Evolutionary conservation across 2,329 filamentous ascomycete species (phyloP).

Genomic region (Monilinia fructigena): DNA sequence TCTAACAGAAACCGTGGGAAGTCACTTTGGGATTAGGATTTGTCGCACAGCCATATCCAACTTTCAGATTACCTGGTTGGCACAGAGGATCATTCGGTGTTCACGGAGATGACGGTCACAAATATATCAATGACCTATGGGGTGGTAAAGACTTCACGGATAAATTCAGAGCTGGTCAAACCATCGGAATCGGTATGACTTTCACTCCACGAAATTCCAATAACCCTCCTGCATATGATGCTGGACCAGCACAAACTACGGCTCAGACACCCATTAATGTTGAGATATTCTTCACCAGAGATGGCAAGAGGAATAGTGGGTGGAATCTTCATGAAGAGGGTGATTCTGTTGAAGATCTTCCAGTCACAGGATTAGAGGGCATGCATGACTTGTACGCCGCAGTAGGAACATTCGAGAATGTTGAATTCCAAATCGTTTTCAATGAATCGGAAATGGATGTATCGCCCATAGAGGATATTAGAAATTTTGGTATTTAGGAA

Average conservation of each 20-base stretch:
- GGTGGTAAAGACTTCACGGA: slow-evolving; percentile 68
- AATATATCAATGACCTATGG: slow-evolving; percentile 72
- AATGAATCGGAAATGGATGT: slow-evolving; percentile 59
- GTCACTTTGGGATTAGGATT: slow-evolving; percentile 65
- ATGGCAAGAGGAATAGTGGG: slow-evolving; percentile 57
- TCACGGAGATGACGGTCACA: slow-evolving; percentile 77
- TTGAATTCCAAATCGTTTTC: slow-evolving; percentile 67
- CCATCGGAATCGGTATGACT: slow-evolving; percentile 69
- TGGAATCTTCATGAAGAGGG: slow-evolving; percentile 77
- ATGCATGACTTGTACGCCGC: slow-evolving; percentile 69
- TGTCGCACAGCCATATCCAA: slow-evolving; percentile 71
- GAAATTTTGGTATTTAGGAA: not conserved
- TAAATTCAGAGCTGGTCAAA: slow-evolving; percentile 63
- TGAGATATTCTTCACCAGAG: slow-evolving; percentile 68
- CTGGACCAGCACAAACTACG: slow-evolving; percentile 30
- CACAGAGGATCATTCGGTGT: slow-evolving; percentile 71
- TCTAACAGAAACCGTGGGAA: slow-evolving; percentile 44
- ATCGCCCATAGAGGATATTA: slow-evolving; percentile 36
- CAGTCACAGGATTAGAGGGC: slow-evolving; percentile 67
- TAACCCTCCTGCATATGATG: slow-evolving; percentile 39
- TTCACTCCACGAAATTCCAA: slow-evolving; percentile 43
- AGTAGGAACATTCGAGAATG: slow-evolving; percentile 68
- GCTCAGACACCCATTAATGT: slow-evolving; percentile 44
- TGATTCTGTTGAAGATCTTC: slow-evolving; percentile 60
- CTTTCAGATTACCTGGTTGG: slow-evolving; percentile 78